Conservation (phyloP, 768 basidiomycete species). For the Gautieria morchelliformis region DNA sequence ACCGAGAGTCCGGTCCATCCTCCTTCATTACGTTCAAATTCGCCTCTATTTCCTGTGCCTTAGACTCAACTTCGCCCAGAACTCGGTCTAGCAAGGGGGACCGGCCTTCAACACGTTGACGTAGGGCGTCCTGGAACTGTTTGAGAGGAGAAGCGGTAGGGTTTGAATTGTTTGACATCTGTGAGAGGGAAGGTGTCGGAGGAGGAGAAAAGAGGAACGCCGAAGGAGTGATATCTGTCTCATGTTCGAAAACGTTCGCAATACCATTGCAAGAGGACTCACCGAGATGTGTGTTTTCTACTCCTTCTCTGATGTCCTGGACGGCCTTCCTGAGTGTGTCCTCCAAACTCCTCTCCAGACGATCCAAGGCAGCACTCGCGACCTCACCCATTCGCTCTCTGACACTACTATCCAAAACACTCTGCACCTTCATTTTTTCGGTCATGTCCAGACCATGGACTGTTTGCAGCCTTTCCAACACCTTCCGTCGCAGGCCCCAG, state of each 20-base stretch:
- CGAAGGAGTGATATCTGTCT: slow-evolving; percentile 41
- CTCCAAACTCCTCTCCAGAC: slow-evolving; percentile 36
- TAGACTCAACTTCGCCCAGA: slow-evolving; percentile 48
- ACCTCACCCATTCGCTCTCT: slow-evolving; percentile 45
- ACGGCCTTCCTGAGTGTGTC: slow-evolving; percentile 22
- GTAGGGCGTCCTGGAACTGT: slow-evolving; percentile 51
- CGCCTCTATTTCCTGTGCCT: slow-evolving; percentile 45
- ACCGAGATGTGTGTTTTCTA: slow-evolving; percentile 23
- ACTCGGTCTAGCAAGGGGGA: slow-evolving; percentile 52
- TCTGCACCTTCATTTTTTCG: slow-evolving; percentile 37
- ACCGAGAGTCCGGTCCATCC: slow-evolving; percentile 36
- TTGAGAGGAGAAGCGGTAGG: slow-evolving; percentile 39
- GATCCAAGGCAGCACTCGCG: slow-evolving; percentile 45
- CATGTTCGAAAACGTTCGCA: not conserved
- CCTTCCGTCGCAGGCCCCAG: slow-evolving; percentile 50
- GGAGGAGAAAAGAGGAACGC: slow-evolving; percentile 48
- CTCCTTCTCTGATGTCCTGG: slow-evolving; percentile 21
- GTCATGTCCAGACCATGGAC: slow-evolving; percentile 33
- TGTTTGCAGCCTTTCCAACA: slow-evolving; percentile 34
- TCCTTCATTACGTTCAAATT: slow-evolving; percentile 45
- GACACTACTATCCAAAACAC: slow-evolving; percentile 44
- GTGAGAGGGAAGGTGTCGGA: slow-evolving; percentile 34
- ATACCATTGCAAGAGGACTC: not conserved
- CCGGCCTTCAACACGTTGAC: slow-evolving; percentile 54
- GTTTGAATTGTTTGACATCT: slow-evolving; percentile 26